phyloP scores from a whole-genome alignment of 192 early-diverging fungal species.

The Umbelopsis isabellina region DNA sequence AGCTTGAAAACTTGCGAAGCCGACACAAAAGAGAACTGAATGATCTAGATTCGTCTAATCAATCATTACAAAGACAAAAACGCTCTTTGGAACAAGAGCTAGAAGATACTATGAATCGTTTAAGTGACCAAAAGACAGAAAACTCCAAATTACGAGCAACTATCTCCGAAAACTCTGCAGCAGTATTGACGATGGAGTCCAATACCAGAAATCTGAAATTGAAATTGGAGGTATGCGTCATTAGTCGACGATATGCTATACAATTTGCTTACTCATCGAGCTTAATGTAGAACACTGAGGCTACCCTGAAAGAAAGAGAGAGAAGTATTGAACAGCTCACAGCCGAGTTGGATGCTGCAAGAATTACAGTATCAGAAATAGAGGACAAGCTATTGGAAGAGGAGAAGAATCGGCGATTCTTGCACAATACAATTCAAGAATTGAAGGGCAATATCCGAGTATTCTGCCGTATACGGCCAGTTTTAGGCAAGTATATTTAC shows the following conservation, averaged over 20 bases:
- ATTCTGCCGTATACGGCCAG: conserved; percentile 92
- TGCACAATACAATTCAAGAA: conserved; percentile 95
- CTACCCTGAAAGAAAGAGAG: neutral
- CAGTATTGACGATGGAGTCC: conserved; percentile 46
- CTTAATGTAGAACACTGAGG: neutral
- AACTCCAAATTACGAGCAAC: conserved; percentile 44
- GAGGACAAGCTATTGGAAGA: conserved; percentile 58
- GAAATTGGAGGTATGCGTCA: conserved; percentile 39
- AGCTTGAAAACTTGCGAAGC: conserved; percentile 24
- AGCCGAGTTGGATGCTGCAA: neutral
- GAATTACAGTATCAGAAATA: conserved; percentile 23
- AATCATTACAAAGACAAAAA: conserved; percentile 39
- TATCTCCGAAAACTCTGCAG: conserved; percentile 53
- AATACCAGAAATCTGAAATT: conserved; percentile 45
- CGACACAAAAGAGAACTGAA: conserved; percentile 42
- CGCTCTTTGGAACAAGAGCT: conserved; percentile 37
- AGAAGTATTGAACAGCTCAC: neutral
- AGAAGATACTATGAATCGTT: conserved; percentile 29
- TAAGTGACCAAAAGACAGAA: conserved; percentile 46
- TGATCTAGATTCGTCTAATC: conserved; percentile 35
- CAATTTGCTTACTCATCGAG: too few species aligned
- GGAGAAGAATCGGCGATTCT: conserved; percentile 76
- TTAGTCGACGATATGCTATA: too few species aligned
- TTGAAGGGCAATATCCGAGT: conserved; percentile 97
- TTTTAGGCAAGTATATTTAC: conserved; percentile 40